Base-by-base conservation (phyloP, 768 basidiomycete genomes). In the Trametes punicea region DNA sequence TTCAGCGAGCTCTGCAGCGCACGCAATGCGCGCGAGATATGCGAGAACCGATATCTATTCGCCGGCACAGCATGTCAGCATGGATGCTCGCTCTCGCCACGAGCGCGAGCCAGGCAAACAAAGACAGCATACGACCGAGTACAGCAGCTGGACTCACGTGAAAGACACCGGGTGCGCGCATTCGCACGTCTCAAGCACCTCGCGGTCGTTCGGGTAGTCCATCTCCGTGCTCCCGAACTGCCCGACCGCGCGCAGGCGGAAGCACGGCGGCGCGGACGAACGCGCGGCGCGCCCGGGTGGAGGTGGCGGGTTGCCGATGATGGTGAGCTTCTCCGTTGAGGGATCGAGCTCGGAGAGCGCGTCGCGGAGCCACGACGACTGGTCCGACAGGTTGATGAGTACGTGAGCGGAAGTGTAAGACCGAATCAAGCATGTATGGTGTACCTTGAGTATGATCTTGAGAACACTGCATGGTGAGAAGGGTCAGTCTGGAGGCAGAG, bases 151-250 rank as follows among this genome's bases (percentile, higher is more conserved):
- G 20, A 44, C 75, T 42, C 59, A 93, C 93, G 85, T 90, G 69
- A 90, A 91, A 31, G 75, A 77, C 29, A 93, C 78, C 6, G 74
- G 72, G 31, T 77, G 74, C 10, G 70, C 74, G 68, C 95, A 98
- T 57, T 96, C 90, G 64, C 97, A 93, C 0, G 85, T 82, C 70
- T 97, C 93, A 27, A 98, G 78, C 0, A 98, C 90, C 46, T 97
- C 93, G 45, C 81, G 79, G 65, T 96, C 93, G 63, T 91, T 93
- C 3, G 93, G 93, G 60, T 95, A 98, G 71, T 99, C 95, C 85
- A 98, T 91, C 77, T 96, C 90, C 1, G 90, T 90, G 59, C 81
- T 88, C 4, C 93, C 95, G 69, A 90, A 90, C 27, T 85, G 81
- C 4, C 94, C 93, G 6, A 77, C 80, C 0, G 89, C 91, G 54